A percentile compares a stretch with the other conserved stretches of the same genome.
Conservation (phyloP, 1,139 yeast genomes). For the Saccharomyces hybrid region DNA sequence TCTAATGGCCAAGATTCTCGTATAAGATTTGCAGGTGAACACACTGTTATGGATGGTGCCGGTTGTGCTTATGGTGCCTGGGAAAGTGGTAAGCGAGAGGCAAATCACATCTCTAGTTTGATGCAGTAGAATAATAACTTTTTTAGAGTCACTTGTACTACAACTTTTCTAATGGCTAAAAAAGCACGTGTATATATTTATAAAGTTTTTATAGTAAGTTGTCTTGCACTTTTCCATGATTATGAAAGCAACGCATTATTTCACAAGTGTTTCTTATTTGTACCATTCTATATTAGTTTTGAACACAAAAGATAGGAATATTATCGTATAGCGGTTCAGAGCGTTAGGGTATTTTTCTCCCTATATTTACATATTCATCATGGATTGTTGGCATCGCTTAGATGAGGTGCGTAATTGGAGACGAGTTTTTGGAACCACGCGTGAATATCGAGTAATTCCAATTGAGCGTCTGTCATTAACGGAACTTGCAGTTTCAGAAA, state of each 20-base stretch:
- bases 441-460: neutral
- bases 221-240: neutral
- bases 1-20: slow-evolving; percentile 47
- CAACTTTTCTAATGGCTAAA: neutral
- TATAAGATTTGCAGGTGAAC: slow-evolving; percentile 85
- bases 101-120: slow-evolving; percentile 32
- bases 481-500: slow-evolving; percentile 24
- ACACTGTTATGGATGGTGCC: slow-evolving; percentile 64
- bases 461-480: neutral
- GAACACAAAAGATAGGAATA: neutral
- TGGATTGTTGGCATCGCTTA: slow-evolving; percentile 7
- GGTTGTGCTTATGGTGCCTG: slow-evolving; percentile 85
- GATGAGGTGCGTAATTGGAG: slow-evolving; percentile 9
- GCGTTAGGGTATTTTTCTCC: neutral
- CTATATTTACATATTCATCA: neutral
- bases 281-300: neutral
- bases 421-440: neutral
- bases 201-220: neutral
- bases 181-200: neutral
- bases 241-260: neutral
- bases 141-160: neutral
- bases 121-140: neutral
- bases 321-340: neutral
- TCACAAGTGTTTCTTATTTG: neutral
- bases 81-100: slow-evolving; percentile 66